A percentile compares a stretch with the other conserved stretches of the same genome.
Evolutionary conservation across 441 rosid species (phyloP).

Genomic region (Jatropha multifida): DNA sequence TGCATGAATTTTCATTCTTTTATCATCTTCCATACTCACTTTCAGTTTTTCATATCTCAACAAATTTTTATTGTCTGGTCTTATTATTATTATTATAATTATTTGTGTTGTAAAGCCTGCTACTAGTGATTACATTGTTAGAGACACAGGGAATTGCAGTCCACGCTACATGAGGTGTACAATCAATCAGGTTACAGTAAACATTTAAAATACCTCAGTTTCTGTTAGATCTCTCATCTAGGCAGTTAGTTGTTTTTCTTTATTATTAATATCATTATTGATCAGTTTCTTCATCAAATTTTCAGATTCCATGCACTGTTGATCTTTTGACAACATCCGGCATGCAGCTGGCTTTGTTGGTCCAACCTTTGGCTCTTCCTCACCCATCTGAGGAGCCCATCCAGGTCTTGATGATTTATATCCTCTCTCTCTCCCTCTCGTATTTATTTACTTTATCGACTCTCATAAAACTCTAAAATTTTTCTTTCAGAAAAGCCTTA

Average conservation of each 20-base stretch:
- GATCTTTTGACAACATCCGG: constrained; percentile 77
- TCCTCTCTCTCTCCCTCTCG: neutral
- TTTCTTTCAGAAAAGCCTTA: neutral
- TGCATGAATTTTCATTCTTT: constrained; percentile 5
- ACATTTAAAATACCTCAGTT: constrained; percentile 14
- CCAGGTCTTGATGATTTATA: constrained; percentile 40
- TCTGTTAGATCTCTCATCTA: neutral
- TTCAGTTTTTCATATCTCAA: constrained; percentile 4
- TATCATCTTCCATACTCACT: neutral
- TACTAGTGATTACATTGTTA: constrained; percentile 64
- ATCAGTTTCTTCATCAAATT: constrained; percentile 10
- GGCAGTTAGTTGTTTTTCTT: neutral
- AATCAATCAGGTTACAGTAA: constrained; percentile 59
- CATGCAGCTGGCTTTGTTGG: constrained; percentile 73
- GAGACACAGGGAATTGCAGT: constrained; percentile 69
- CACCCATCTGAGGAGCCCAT: constrained; percentile 85
- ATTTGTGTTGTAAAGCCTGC: constrained; percentile 44
- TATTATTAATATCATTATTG: constrained; percentile 3
- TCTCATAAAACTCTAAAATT: neutral
- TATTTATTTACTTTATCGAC: neutral
- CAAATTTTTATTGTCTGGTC: neutral
- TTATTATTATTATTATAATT: constrained; percentile 15
- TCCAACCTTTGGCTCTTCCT: constrained; percentile 80
- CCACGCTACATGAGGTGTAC: constrained; percentile 87
- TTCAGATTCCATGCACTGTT: constrained; percentile 79